Percentiles rank a stretch among this genome's conserved stretches.
Evolutionary conservation across 768 basidiomycete genomes (phyloP).

Genomic region (Leucocoprinus sp.): DNA sequence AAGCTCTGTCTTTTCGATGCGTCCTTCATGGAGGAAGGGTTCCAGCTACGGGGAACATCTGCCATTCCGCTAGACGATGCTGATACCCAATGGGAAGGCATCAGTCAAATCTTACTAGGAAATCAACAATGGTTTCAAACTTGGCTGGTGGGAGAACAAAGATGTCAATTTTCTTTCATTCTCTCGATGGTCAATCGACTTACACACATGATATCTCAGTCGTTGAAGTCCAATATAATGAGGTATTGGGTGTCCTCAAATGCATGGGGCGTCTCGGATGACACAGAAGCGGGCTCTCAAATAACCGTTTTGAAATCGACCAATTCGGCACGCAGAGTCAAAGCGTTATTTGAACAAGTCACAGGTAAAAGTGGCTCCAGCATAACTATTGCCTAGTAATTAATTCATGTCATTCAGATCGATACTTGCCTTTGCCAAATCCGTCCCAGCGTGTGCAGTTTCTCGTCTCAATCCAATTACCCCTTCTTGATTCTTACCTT

Average conservation of each 20-base stretch:
- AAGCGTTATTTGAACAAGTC: constrained; percentile 83
- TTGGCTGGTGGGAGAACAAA: constrained; percentile 86
- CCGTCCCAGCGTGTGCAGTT: constrained; percentile 75
- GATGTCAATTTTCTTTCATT: constrained; percentile 50
- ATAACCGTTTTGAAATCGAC: constrained; percentile 56
- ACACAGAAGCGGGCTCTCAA: constrained; percentile 35
- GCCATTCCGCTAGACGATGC: constrained; percentile 19
- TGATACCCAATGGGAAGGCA: constrained; percentile 54
- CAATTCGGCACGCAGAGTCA: constrained; percentile 74
- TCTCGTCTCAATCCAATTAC: constrained; percentile 77
- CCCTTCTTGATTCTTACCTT: constrained; percentile 71
- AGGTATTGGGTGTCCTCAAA: constrained; percentile 72
- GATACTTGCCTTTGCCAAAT: constrained; percentile 81
- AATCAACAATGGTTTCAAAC: constrained; percentile 83
- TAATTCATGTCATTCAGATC: constrained; percentile 56
- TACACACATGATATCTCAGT: constrained; percentile 38
- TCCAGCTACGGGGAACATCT: constrained; percentile 48
- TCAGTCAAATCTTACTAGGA: constrained; percentile 76
- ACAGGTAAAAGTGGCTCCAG: constrained; percentile 48
- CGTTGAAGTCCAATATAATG: constrained; percentile 78
- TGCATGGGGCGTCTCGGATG: constrained; percentile 79
- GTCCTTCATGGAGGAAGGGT: constrained; percentile 65
- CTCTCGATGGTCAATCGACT: background rate
- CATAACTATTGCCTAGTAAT: background rate
- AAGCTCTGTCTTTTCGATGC: constrained; percentile 85